Conservation (phyloP, 805 yeast genomes). For the Wickerhamomyces queroliae region DNA sequence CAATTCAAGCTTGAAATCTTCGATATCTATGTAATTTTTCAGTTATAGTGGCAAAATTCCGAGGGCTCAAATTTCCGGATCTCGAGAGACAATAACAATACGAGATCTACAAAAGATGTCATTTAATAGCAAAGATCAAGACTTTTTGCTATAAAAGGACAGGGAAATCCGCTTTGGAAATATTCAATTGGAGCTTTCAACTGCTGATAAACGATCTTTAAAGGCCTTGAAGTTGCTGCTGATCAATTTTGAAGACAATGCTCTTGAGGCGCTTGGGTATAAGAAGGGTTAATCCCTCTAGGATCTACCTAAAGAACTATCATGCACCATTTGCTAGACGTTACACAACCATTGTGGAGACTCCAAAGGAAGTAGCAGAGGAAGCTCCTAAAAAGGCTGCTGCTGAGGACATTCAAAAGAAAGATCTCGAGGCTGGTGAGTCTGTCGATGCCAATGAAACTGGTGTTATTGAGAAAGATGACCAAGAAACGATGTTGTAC, state of each 20-base stretch:
- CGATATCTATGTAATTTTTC: neutral
- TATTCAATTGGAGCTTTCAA: too few relatives aligned
- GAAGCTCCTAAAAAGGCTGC: too few relatives aligned
- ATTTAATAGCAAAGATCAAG: neutral
- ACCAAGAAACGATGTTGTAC: constrained; percentile 45
- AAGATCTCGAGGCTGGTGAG: constrained; percentile 49
- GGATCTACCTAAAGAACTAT: neutral
- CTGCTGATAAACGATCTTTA: neutral
- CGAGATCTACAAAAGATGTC: neutral
- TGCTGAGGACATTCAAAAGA: constrained; percentile 31
- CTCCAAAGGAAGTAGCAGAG: too few relatives aligned
- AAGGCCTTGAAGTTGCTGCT: neutral
- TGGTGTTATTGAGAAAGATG: constrained; percentile 48
- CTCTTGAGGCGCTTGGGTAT: neutral
- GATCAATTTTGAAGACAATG: neutral
- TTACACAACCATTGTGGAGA: too few relatives aligned
- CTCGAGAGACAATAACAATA: neutral
- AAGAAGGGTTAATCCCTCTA: neutral
- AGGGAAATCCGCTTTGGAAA: too few relatives aligned
- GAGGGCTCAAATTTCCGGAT: neutral
- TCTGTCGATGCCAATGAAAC: constrained; percentile 47
- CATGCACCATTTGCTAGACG: neutral
- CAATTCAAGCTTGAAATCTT: neutral
- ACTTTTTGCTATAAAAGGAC: neutral
- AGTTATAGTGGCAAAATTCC: neutral